Percentiles rank a stretch among this genome's conserved stretches.
These are phyloP conservation scores for Solanum ahanhuiri DNA, from an alignment of 257 asterid genomes.

Conservation along the genomic window DNA sequence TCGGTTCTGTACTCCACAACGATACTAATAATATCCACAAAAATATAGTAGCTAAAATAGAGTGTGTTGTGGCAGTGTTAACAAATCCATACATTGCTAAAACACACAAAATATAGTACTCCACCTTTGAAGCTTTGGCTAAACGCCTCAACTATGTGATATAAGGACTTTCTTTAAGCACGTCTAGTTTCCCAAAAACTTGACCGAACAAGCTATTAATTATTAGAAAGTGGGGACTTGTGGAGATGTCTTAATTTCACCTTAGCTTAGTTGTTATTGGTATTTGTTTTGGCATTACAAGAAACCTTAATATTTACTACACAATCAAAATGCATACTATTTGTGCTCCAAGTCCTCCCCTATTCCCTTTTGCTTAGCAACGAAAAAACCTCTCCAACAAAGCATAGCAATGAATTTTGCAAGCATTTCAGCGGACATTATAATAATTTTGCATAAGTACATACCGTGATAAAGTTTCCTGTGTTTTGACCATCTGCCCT, in stretches of 20 bases:
- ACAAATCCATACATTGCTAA: not conserved
- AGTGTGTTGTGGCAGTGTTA: not conserved
- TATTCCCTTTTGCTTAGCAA: not conserved
- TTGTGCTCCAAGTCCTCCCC: not conserved
- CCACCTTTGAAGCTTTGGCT: not conserved
- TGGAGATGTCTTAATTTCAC: not conserved
- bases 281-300: not conserved
- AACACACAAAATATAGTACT: not conserved
- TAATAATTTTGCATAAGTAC: not conserved
- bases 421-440: not conserved
- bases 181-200: not conserved
- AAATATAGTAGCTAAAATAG: not conserved
- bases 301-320: not conserved
- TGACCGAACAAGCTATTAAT: not conserved
- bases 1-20: not conserved
- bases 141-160: not conserved
- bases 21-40: not conserved
- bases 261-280: not conserved
- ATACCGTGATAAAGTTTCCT: not conserved
- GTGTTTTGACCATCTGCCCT: not conserved
- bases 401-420: not conserved
- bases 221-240: not conserved
- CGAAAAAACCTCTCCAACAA: not conserved
- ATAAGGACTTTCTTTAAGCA: not conserved
- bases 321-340: not conserved